Evolutionary conservation across 805 yeast species (phyloP), one percentile per base, ranked within the genome.

Genomic region (Kodamaea neixiangensis): DNA sequence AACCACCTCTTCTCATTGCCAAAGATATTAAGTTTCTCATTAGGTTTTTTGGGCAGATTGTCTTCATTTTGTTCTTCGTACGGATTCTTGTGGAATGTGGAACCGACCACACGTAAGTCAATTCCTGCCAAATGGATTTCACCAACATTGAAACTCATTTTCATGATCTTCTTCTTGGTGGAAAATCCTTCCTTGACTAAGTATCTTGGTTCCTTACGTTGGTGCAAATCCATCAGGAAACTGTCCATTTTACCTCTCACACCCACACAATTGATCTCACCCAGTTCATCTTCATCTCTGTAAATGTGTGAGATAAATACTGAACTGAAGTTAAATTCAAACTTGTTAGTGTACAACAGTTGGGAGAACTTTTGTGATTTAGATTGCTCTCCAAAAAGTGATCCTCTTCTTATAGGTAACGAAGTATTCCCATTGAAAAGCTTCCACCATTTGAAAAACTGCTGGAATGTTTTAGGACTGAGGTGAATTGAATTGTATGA

Each of bases 381-480:
- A 48, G 75, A 75, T 5, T 68, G 62, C 18, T 80, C 80, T 0
- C 82, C 83, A 71, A 89, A 93, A 19, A 94, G 62, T 1, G 69
- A 66, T 0, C 98, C 97, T 43, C 80, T 76, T 47, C 96, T 78
- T 13, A 90, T 79, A 0, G 98, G 97, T 17, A 92, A 72, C 47
- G 90, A 82, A 57, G 87, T 76, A 49, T 86, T 84, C 20, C 93
- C 86, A n/a, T 86, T 79, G 66, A 93, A 93, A 56, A 88, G 78
- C 31, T 70, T 68, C 96, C 97, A 92, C 98, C 98, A 94, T 3
- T 67, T 63, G 60, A 82, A 83, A 69, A 94, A 91, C 53, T 83
- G 87, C 6, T 70, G 63, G 57, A 93, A 75, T 0, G 85, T 78
- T 3, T 72, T 73, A 1, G 97, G 96, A 2, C 91, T 77, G 47